Base-by-base conservation (phyloP, 257 asterid species). In the Nicotiana benthamiana region DNA sequence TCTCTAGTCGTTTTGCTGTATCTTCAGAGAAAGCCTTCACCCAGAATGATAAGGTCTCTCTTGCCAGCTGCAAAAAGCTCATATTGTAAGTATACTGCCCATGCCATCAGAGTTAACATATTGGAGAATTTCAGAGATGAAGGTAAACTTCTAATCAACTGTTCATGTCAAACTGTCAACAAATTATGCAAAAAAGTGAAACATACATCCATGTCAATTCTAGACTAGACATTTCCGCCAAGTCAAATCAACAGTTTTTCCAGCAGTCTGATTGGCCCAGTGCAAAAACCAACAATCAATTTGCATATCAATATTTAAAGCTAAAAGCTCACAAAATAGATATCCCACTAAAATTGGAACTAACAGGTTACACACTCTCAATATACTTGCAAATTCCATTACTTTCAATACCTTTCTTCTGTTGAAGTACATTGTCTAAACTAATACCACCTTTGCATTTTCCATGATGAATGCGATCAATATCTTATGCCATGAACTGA, bases 1-100 rank as follows among this genome's bases (percentile, higher is more conserved):
- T 96, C 87, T 96, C 99, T 79, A 96, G 99, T 83, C 99, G 89
- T 90, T 96, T 96, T 79, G 99, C 97, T 17, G 99, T 96, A 85
- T 96, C 98, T 89, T 94, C 97, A 32, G 99, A 94, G 88, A 92
- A 96, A 53, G 99, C 96, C 92, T 94, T 96, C 75, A 96, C 93
- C 99, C 99, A 96, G 86, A 96, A 92, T 54, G 99, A 94, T 75
- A 96, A 80, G 27, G 92, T 87, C 85, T 96, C 99, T 88, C 99
- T 92, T 68, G 98, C 98, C 86, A 96, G 90, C 99, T 96, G 98
- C 85, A 82, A 80, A 85, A 86, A 67, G 56, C 22, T 70, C 61
- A 83, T 36, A 46, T 34, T 30, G 26, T 57, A 7, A 13, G 22
- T 54, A 27, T 62, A 72, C 79, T 40, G 6, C 43, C 15, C 57